Evolutionary conservation across 345 rosid genomes (phyloP).

Genomic region (Rhodomyrtus tomentosa): DNA sequence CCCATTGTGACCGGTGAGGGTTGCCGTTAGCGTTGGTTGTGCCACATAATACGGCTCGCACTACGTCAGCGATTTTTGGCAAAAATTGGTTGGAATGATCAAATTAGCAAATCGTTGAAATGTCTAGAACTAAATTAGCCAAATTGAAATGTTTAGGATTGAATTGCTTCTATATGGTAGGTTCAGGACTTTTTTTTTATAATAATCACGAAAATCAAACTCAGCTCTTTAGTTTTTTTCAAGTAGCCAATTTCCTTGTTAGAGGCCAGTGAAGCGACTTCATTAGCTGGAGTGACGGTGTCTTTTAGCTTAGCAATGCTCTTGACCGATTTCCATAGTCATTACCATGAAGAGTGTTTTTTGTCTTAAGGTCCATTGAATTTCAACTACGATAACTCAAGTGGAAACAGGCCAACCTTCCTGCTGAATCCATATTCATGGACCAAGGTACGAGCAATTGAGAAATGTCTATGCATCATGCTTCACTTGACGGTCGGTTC

Average conservation of each 20-base stretch:
- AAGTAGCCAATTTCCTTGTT: neutral
- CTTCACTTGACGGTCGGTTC: neutral
- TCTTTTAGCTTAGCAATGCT: neutral
- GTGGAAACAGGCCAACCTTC: constrained; percentile 5
- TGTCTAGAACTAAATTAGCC: no score
- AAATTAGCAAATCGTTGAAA: no score
- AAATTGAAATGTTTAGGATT: no score
- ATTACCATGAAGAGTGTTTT: neutral
- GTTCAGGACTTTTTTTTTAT: no score
- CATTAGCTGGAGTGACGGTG: neutral
- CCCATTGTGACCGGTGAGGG: no score
- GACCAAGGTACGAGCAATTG: constrained; percentile 15
- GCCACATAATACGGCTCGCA: no score
- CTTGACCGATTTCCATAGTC: neutral
- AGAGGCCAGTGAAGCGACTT: neutral
- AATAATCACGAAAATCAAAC: neutral
- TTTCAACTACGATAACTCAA: constrained; percentile 9
- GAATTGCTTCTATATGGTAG: no score
- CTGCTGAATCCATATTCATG: constrained; percentile 13
- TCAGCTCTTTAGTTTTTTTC: neutral
- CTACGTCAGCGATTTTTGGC: no score
- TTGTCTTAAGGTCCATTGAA: constrained; percentile 15
- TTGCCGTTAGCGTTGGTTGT: no score
- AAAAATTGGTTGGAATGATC: no score
- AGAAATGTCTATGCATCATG: neutral